phyloP scores from a whole-genome alignment of 129 eudicot species.

The Escallonia rubra region DNA sequence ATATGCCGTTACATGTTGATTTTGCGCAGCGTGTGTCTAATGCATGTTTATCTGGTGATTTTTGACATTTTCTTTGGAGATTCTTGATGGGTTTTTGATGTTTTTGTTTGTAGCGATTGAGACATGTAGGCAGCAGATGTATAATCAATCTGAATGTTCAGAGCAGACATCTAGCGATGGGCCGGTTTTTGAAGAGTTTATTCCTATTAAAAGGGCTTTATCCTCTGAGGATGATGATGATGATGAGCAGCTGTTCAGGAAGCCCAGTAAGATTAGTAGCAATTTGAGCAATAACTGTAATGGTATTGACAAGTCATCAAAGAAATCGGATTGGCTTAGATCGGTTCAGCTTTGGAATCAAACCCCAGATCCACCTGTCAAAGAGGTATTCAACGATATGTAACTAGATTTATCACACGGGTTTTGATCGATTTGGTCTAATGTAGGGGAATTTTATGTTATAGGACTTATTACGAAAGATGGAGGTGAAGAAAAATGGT shows the following conservation, averaged over 20 bases:
- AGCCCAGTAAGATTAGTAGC: constrained; percentile 11
- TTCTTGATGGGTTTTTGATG: constrained; percentile 15
- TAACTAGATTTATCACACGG: not conserved
- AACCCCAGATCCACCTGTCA: constrained; percentile 59
- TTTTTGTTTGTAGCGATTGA: constrained; percentile 61
- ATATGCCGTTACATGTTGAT: constrained; percentile 20
- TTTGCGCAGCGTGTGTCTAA: not conserved
- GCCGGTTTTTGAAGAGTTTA: constrained; percentile 84
- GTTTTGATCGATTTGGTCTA: not conserved
- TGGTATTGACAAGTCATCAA: constrained; percentile 32
- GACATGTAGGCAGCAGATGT: constrained; percentile 63
- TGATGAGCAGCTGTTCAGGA: constrained; percentile 35
- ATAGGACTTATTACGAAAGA: constrained; percentile 42
- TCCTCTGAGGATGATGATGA: constrained; percentile 42
- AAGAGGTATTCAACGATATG: constrained; percentile 30
- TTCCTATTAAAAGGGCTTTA: constrained; percentile 53
- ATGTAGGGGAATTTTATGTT: constrained; percentile 6
- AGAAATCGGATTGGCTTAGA: constrained; percentile 94
- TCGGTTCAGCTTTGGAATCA: constrained; percentile 91
- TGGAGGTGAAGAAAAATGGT: constrained; percentile 70
- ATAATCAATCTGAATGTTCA: constrained; percentile 63
- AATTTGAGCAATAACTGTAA: constrained; percentile 12
- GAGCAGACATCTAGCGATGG: constrained; percentile 75
- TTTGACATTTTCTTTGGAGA: not conserved
- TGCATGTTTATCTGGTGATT: too few species aligned